Evolutionary conservation across 2,329 filamentous ascomycete species (phyloP).

Genomic region (Neonectria ditissima): DNA sequence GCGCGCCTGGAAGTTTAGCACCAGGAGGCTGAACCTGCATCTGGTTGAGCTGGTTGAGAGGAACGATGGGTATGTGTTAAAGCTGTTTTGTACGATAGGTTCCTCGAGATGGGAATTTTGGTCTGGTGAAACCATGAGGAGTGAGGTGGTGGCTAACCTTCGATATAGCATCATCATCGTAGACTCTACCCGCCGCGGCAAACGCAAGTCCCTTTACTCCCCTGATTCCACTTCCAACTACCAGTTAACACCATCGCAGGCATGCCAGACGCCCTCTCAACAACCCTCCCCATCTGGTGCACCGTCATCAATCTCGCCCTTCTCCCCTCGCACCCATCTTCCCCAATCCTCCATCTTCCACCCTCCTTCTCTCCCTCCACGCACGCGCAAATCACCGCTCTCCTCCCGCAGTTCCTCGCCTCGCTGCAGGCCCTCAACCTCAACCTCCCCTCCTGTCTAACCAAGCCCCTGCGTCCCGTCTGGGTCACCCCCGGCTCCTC

Average conservation of each 20-base stretch:
- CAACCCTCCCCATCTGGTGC: slow-evolving; percentile 95
- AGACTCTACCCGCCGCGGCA: slow-evolving; percentile 92
- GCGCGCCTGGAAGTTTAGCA: slow-evolving; percentile 90
- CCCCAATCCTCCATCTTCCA: slow-evolving; percentile 74
- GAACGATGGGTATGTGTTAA: slow-evolving; percentile 70
- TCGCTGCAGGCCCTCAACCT: slow-evolving; percentile 68
- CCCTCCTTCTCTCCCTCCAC: slow-evolving; percentile 78
- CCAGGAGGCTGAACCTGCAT: slow-evolving; percentile 85
- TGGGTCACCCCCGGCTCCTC: slow-evolving; percentile 82
- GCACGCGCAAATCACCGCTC: slow-evolving; percentile 78
- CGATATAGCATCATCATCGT: slow-evolving; percentile 78
- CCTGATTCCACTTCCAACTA: neutral
- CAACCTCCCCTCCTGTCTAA: slow-evolving; percentile 66
- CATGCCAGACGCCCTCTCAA: slow-evolving; percentile 94
- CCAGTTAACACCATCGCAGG: slow-evolving; percentile 54
- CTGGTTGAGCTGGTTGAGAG: slow-evolving; percentile 75
- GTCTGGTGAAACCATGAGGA: neutral
- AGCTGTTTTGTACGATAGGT: neutral
- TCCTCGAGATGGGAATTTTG: neutral
- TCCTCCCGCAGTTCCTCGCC: slow-evolving; percentile 67
- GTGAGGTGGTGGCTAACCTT: slow-evolving; percentile 7
- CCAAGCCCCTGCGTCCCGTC: slow-evolving; percentile 79
- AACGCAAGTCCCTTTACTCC: slow-evolving; percentile 65
- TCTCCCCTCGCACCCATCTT: slow-evolving; percentile 68
- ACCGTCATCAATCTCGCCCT: slow-evolving; percentile 84